Percentiles rank a stretch among this genome's conserved stretches.
These are phyloP conservation scores for Alternaria incomplexa DNA, from an alignment of 2,329 filamentous ascomycete species.

Conservation along the genomic window DNA sequence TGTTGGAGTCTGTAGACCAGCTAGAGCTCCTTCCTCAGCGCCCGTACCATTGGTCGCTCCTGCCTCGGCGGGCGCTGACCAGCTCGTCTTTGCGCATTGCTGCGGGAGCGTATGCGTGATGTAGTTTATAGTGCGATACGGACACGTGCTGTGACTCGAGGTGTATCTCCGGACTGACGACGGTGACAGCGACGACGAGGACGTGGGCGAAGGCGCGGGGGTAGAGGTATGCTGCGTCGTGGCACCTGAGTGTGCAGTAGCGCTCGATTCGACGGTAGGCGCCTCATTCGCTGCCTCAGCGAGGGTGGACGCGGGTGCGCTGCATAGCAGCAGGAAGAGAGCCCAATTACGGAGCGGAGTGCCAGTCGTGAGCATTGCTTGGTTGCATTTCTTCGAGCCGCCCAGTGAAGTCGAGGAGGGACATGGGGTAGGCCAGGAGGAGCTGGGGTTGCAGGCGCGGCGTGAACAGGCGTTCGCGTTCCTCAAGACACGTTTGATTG, in stretches of 20 bases:
- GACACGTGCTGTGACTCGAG: conserved; percentile 52
- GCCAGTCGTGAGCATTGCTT: conserved; percentile 50
- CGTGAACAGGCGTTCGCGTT: conserved; percentile 31
- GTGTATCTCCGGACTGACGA: conserved; percentile 22
- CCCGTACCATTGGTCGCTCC: conserved; percentile 15
- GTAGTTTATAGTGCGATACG: conserved; percentile 74
- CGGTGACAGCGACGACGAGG: conserved; percentile 2
- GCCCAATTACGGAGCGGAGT: conserved; percentile 47
- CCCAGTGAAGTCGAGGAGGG: conserved; percentile 13
- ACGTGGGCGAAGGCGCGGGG: conserved; percentile 15
- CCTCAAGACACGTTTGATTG: conserved; percentile 22
- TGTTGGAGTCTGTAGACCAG: conserved; percentile 17
- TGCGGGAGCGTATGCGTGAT: conserved; percentile 79
- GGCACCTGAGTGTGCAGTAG: conserved; percentile 33
- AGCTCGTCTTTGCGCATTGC: conserved; percentile 73
- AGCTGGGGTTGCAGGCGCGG: conserved; percentile 14
- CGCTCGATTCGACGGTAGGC: conserved; percentile 23
- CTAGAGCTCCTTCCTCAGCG: conserved; percentile 14
- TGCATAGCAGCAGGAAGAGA: conserved; percentile 43
- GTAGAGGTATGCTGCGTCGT: conserved; percentile 21
- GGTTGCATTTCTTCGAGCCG: conserved; percentile 43
- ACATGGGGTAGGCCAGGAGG: conserved; percentile 20
- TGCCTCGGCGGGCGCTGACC: conserved; percentile 45
- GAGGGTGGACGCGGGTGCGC: conserved; percentile 30
- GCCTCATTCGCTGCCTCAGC: conserved; percentile 44